phyloP scores from a whole-genome alignment of 805 yeast genomes.

The Myxozyma kluyveri region DNA sequence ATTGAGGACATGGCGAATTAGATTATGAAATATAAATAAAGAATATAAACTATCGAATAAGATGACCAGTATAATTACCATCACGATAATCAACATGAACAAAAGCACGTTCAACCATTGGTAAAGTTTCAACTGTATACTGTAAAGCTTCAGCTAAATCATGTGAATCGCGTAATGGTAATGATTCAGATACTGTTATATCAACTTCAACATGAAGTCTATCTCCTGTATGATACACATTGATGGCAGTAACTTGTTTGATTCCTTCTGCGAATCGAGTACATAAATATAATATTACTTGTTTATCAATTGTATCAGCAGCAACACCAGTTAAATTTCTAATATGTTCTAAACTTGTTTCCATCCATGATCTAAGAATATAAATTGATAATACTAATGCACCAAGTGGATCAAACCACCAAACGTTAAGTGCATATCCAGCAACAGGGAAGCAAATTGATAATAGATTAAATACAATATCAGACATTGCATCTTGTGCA shows the following conservation, averaged over 20 bases:
- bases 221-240: constrained; percentile 65
- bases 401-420: constrained; percentile 60
- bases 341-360: constrained; percentile 56
- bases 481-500: constrained; percentile 80
- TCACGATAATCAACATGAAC: constrained; percentile 56
- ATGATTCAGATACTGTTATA: constrained; percentile 48
- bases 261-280: constrained; percentile 58
- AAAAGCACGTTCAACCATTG: constrained; percentile 63
- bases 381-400: constrained; percentile 55
- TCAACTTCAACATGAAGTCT: constrained; percentile 63
- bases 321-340: constrained; percentile 60
- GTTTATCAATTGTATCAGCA: constrained; percentile 53
- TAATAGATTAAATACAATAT: constrained; percentile 60
- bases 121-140: constrained; percentile 62
- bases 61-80: constrained; percentile 42
- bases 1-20: no score
- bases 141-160: constrained; percentile 68
- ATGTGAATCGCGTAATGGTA: constrained; percentile 56
- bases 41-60: constrained; percentile 19
- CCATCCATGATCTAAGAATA: constrained; percentile 53
- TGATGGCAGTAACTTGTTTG: constrained; percentile 53
- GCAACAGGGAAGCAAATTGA: constrained; percentile 67
- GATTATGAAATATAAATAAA: no score
- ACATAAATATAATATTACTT: constrained; percentile 56
- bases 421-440: constrained; percentile 47